Evolutionary conservation across 208 protist species (phyloP).

Genomic region (Herpetomonas samuelpessoai): DNA sequence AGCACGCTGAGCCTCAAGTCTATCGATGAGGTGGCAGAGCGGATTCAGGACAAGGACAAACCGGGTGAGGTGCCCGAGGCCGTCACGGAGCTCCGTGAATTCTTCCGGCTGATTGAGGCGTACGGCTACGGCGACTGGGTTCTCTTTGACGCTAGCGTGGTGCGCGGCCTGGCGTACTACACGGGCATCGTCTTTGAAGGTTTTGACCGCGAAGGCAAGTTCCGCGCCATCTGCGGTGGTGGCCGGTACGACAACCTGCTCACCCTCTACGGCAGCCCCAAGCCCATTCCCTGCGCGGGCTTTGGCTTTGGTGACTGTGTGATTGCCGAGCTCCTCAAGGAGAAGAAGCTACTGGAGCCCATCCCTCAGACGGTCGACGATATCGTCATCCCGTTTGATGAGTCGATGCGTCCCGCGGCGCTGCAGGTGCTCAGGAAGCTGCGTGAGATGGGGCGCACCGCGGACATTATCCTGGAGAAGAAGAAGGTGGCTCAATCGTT

Average conservation of each 20-base stretch:
- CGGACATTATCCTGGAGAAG: slow-evolving; percentile 91
- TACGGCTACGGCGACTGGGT: slow-evolving; percentile 96
- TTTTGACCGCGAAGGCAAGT: slow-evolving; percentile 90
- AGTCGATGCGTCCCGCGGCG: slow-evolving; percentile 85
- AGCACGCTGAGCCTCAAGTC: slow-evolving; percentile 75
- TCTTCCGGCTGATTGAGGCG: slow-evolving; percentile 83
- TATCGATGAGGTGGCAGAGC: slow-evolving; percentile 70
- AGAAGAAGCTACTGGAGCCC: slow-evolving; percentile 82
- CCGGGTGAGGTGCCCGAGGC: slow-evolving; percentile 73
- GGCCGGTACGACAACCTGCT: slow-evolving; percentile 95
- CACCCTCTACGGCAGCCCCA: slow-evolving; percentile 90
- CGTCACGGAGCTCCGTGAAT: slow-evolving; percentile 77
- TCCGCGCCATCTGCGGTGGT: slow-evolving; percentile 94
- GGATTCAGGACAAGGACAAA: slow-evolving; percentile 43
- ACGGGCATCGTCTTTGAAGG: slow-evolving; percentile 96
- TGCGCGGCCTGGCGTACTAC: slow-evolving; percentile 96
- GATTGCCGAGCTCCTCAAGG: slow-evolving; percentile 92
- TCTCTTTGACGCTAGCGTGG: slow-evolving; percentile 92
- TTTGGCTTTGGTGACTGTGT: slow-evolving; percentile 97
- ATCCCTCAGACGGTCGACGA: slow-evolving; percentile 71
- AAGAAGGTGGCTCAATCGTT: slow-evolving; percentile 92
- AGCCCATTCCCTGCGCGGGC: slow-evolving; percentile 89
- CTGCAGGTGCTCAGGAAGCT: slow-evolving; percentile 72
- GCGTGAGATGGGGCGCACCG: slow-evolving; percentile 69
- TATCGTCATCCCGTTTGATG: slow-evolving; percentile 92